Evolutionary conservation across 345 rosid genomes (phyloP).

Genomic region (Eucalyptus curtisii): DNA sequence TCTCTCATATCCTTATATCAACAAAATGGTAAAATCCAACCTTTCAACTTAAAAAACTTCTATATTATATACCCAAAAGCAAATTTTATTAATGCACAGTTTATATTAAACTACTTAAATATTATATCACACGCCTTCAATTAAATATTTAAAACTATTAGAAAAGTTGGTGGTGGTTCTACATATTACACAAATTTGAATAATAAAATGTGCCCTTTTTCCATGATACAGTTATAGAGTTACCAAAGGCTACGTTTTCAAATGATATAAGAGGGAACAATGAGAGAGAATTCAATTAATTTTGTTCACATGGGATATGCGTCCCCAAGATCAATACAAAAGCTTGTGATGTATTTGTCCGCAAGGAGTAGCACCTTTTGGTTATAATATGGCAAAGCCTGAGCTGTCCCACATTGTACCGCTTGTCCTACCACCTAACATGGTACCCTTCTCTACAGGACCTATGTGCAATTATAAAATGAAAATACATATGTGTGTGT

Average conservation of each 20-base stretch:
- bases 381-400: not conserved
- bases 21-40: not conserved
- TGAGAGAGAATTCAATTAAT: not conserved
- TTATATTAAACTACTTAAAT: not conserved
- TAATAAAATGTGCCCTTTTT: not conserved
- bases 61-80: not conserved
- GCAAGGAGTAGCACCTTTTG: not conserved
- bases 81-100: not conserved
- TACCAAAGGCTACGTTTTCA: not conserved
- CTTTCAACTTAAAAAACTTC: not conserved
- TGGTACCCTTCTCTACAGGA: not conserved
- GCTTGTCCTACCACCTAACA: not conserved
- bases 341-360: not conserved
- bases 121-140: not conserved
- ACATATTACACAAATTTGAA: not conserved
- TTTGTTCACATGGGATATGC: not conserved
- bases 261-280: not conserved
- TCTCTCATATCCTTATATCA: not conserved
- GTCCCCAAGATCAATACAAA: not conserved
- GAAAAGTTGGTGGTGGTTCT: not conserved
- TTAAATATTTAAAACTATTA: not conserved
- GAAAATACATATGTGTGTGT: not conserved
- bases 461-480: not conserved
- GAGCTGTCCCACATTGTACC: not conserved
- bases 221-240: not conserved